phyloP scores from a whole-genome alignment of 208 protist species.

The Porcisia deanei region DNA sequence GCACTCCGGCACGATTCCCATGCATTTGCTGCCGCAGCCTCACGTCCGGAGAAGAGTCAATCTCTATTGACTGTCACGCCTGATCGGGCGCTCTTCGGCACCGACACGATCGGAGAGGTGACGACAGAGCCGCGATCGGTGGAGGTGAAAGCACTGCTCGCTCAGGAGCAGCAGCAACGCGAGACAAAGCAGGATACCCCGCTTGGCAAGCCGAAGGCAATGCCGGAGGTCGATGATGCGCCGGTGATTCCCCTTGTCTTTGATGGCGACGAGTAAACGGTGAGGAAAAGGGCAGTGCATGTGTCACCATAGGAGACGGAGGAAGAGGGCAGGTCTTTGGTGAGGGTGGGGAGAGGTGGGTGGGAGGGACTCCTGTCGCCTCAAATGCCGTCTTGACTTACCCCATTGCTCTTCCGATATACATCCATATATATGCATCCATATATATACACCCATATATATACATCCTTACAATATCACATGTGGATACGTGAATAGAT shows the following conservation, averaged over 20 bases:
- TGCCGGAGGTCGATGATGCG: neutral
- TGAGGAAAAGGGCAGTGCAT: neutral
- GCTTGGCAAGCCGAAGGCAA: neutral
- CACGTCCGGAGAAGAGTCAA: slow-evolving; percentile 2
- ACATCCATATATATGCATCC: neutral
- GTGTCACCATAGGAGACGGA: neutral
- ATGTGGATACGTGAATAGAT: too few relatives aligned
- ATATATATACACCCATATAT: too few relatives aligned
- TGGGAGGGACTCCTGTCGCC: neutral
- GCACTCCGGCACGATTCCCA: neutral
- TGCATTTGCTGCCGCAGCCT: neutral
- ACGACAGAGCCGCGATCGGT: slow-evolving; percentile 14
- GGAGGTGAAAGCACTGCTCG: neutral
- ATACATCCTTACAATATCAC: too few relatives aligned
- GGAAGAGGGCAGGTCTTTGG: neutral
- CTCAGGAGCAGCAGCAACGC: neutral
- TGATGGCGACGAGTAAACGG: neutral
- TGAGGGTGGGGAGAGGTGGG: neutral
- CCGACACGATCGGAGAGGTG: neutral
- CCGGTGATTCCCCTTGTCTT: neutral
- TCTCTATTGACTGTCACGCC: slow-evolving; percentile 10
- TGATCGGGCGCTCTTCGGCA: slow-evolving; percentile 18
- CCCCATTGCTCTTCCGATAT: neutral
- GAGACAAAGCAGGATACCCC: neutral
- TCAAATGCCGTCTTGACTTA: neutral